Base-by-base conservation (phyloP, 73 alveolate genomes). In the Effrenium voratum region DNA sequence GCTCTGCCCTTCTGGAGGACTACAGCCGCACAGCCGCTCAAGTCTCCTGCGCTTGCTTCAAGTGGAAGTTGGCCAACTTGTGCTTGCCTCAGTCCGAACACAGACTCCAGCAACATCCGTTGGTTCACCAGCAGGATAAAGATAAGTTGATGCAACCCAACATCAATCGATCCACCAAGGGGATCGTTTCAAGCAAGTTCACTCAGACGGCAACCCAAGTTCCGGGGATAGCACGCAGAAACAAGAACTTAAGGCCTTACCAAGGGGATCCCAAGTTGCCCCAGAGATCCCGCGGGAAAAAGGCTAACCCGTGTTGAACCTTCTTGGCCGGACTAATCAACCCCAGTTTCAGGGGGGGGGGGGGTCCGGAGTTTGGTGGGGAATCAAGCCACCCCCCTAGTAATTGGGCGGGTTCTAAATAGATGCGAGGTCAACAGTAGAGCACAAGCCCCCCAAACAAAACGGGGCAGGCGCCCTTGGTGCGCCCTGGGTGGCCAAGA, bases 61-160 rank as follows among this genome's bases (percentile, higher is more conserved):
- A 15, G 43, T 85, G 93, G 93, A 85, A 57, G 43, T 85, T 59
- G 26, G 93, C 80, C 93, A 85, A 59, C 93, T 85, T 85, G 93
- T 85, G 93, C 93, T 57, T 85, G 77, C 93, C 93, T 83, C 36
- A 32, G 55, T 19, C 34, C 3, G 26, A 26, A 24, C 34, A 1
- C 19, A 15, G 19, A 15, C 4, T 57, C n/a, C n/a, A 26, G 72
- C 8, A 26, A 15, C 72, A 24, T 10, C 10, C 66, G 19, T 19
- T 52, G 28, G 28, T 13, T 52, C 19, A 52, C 66, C 10, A 13
- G 66, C 38, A 36, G 75, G 5, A 22, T 60, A 60, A 36, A 36
- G 75, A 30, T 60, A 3, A 13, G n/a, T 30, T 30, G 15, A 3
- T 19, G 75, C 5, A 19, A 19, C 66, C 19, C 66, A 52, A 52